These are phyloP conservation scores for Tanacetum coccineum DNA, from an alignment of 129 eudicot genomes.

Conservation along the genomic window DNA sequence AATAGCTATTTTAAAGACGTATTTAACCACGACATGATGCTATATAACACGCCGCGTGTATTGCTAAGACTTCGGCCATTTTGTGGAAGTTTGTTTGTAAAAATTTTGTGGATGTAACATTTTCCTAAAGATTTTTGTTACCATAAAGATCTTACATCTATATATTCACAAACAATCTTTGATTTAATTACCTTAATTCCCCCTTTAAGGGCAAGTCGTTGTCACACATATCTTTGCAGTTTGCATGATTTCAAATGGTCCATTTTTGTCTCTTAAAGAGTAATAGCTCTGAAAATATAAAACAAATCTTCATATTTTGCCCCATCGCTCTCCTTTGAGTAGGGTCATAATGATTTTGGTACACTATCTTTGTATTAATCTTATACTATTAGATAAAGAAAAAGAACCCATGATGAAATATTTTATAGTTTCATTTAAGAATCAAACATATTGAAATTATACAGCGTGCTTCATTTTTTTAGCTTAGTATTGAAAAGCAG, in stretches of 20 bases:
- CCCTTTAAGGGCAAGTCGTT: neutral
- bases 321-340: constrained; percentile 26
- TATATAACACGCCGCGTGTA: too few relatives aligned
- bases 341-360: constrained; percentile 15
- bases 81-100: too few relatives aligned
- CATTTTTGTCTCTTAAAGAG: constrained; percentile 21
- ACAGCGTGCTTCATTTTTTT: too few relatives aligned
- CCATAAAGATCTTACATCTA: neutral
- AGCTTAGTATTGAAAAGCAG: too few relatives aligned
- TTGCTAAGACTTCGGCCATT: too few relatives aligned
- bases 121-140: too few relatives aligned
- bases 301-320: constrained; percentile 7
- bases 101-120: too few relatives aligned
- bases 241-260: constrained; percentile 20
- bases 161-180: neutral
- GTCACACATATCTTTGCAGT: neutral
- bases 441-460: neutral
- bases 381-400: neutral
- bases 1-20: too few relatives aligned
- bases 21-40: too few relatives aligned
- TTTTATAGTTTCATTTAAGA: neutral
- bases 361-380: neutral
- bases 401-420: neutral
- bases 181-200: neutral
- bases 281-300: neutral